Percentiles rank a stretch among this genome's conserved stretches.
Evolutionary conservation across 768 basidiomycete species (phyloP).

Genomic region (Mrakia blollopis): DNA sequence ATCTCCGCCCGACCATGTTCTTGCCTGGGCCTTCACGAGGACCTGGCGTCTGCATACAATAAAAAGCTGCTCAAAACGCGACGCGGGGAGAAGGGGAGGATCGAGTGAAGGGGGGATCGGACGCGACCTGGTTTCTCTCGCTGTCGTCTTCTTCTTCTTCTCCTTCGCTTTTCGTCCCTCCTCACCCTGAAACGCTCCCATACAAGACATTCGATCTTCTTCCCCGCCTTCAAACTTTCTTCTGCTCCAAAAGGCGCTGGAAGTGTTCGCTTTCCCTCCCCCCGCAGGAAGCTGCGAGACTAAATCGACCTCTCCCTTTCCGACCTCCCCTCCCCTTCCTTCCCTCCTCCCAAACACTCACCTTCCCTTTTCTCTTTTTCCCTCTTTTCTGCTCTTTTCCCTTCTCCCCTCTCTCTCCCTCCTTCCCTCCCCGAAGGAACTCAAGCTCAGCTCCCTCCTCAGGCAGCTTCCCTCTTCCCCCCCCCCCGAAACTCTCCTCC

Average conservation of each 20-base stretch:
- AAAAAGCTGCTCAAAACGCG: too few species aligned
- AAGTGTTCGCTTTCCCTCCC: not conserved
- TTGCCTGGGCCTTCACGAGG: too few species aligned
- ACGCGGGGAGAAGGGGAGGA: too few species aligned
- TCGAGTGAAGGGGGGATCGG: too few species aligned
- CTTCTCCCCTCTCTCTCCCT: not conserved
- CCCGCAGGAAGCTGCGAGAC: too few species aligned
- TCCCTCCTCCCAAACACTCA: not conserved
- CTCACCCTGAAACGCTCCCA: too few species aligned
- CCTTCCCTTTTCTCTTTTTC: not conserved
- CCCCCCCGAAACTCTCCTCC: not conserved
- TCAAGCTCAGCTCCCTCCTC: not conserved
- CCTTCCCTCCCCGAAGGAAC: not conserved
- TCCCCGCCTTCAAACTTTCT: not conserved
- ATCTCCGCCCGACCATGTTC: too few species aligned
- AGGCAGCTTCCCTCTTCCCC: not conserved
- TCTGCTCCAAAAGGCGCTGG: too few species aligned
- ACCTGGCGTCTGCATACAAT: too few species aligned
- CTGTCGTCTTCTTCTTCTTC: too few species aligned
- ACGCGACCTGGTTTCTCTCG: too few species aligned
- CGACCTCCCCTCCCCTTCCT: not conserved
- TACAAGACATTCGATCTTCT: not conserved
- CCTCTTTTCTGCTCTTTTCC: not conserved
- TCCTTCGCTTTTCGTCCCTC: too few species aligned
- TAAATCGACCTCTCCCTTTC: not conserved